Base-by-base conservation (phyloP, 352 stramenopile species). In the Phytophthora hybrid region DNA sequence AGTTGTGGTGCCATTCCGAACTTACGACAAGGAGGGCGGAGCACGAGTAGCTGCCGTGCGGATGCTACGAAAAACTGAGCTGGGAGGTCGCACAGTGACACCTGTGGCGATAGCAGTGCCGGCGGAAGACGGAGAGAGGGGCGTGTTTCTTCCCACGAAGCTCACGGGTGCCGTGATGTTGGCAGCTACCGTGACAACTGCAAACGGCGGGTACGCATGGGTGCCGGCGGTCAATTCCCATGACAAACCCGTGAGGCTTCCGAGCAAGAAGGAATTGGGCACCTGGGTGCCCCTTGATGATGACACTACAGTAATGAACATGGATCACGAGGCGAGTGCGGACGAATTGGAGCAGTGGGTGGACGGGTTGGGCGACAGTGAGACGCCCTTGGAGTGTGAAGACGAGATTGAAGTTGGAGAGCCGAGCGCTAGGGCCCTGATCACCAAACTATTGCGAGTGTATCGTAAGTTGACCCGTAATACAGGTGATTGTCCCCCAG, bases 251-350 rank as follows among this genome's bases (percentile, higher is more conserved):
- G 2, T 13, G 8, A 11, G 10, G 39, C 64, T 9, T 26, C 23
- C 23, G 23, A 26, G 23, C 23, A 26, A 26, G 23, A 26, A 26
- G 23, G 23, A 26, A 26, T 31, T 78, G 0, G 71, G 71, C 11
- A 59, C 14, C 1, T 78, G 71, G 60, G 32, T 78, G 16, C 71
- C 71, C 1, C 1, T 74, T 7, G 37, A 66, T 0, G 5, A 39
- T 0, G 71, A 72, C 9, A 59, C 71, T 26, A 26, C 23, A 26
- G 23, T 26, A 26, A 26, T 26, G 23, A 26, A 26, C 23, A 26
- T 26, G 23, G 23, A 26, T 26, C 23, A 26, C 23, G 23, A 26
- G 23, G 49, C 5, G 66, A n/a, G n/a, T 72, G 16, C 21, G 76
- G 19, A 31, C 51, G 21, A 10, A 0, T 5, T 68, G 13, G 5